Percentiles rank a stretch among this genome's conserved stretches.
phyloP scores from a whole-genome alignment of 2,329 filamentous ascomycete species.

The Fragosphaeria purpurea region DNA sequence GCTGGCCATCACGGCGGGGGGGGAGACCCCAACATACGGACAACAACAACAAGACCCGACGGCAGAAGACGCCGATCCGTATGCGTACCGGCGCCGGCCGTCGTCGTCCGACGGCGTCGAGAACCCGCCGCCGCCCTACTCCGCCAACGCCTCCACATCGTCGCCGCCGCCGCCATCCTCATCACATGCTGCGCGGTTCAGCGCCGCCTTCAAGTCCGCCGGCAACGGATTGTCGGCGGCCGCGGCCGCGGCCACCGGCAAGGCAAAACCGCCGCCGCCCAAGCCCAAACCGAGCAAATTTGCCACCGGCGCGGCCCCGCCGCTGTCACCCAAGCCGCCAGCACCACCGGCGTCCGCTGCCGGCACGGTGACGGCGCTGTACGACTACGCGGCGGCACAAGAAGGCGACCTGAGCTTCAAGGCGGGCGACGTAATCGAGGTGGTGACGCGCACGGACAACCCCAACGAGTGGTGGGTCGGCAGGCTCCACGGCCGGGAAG shows the following conservation, averaged over 20 bases:
- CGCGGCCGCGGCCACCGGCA: constrained; percentile 39
- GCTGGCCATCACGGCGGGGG: constrained; percentile 41
- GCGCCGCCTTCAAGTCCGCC: constrained; percentile 7
- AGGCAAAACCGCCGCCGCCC: constrained; percentile 61
- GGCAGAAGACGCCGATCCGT: constrained; percentile 1
- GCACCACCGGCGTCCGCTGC: constrained; percentile 46
- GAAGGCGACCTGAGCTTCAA: constrained; percentile 88
- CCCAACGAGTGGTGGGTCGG: constrained; percentile 98
- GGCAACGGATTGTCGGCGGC: constrained; percentile 15
- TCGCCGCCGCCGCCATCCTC: constrained; percentile 21
- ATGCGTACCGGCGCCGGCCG: constrained; percentile 16
- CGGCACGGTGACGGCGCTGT: constrained; percentile 82
- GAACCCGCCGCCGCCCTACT: constrained; percentile 64
- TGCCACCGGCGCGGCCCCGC: constrained; percentile 53
- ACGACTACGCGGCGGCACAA: constrained; percentile 93
- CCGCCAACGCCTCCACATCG: constrained; percentile 27
- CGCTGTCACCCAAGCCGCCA: constrained; percentile 63
- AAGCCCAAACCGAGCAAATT: constrained; percentile 58
- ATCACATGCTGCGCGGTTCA: too few species aligned
- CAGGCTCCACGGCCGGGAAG: constrained; percentile 65
- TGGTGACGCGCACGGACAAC: constrained; percentile 71
- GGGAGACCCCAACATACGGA: neutral
- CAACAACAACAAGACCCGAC: constrained; percentile 6
- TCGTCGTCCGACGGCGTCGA: constrained; percentile 33
- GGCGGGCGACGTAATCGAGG: constrained; percentile 83